These are phyloP conservation scores for Rhipidocladum racemiflorum DNA, from an alignment of 176 grass and related monocot species.

Conservation along the genomic window DNA sequence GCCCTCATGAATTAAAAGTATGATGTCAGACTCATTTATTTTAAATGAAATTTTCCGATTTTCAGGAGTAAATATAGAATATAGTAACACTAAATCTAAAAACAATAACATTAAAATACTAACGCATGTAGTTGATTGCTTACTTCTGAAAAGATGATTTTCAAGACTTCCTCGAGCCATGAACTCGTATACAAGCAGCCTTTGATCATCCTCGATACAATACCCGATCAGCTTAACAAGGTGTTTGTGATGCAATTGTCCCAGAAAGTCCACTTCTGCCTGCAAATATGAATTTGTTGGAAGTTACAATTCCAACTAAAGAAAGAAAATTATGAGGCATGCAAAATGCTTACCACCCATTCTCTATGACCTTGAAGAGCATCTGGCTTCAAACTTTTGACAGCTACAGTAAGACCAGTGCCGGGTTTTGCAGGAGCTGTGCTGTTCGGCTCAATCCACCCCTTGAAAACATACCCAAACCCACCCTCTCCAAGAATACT, in stretches of 20 bases:
- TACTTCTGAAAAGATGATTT: slow-evolving; percentile 99
- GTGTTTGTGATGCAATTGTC: slow-evolving; percentile 92
- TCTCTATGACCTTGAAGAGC: slow-evolving; percentile 98
- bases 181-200: slow-evolving; percentile 98
- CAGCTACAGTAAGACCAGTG: slow-evolving; percentile 91
- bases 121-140: slow-evolving; percentile 19
- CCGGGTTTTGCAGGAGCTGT: slow-evolving; percentile 89
- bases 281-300: slow-evolving; percentile 32
- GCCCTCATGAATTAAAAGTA: not conserved
- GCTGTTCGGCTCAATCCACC: slow-evolving; percentile 87
- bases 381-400: slow-evolving; percentile 95
- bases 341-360: slow-evolving; percentile 76
- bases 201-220: slow-evolving; percentile 94
- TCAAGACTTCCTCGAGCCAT: slow-evolving; percentile 96
- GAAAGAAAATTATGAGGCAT: not conserved
- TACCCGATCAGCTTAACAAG: slow-evolving; percentile 99
- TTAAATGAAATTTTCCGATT: not conserved
- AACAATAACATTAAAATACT: not conserved
- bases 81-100: not conserved
- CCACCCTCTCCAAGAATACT: slow-evolving; percentile 99
- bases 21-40: not conserved
- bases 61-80: not conserved
- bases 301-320: slow-evolving; percentile 5
- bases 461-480: slow-evolving; percentile 98
- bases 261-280: slow-evolving; percentile 97